These are phyloP conservation scores for Crotalaria pallida DNA, from an alignment of 306 rosid species.

Conservation along the genomic window DNA sequence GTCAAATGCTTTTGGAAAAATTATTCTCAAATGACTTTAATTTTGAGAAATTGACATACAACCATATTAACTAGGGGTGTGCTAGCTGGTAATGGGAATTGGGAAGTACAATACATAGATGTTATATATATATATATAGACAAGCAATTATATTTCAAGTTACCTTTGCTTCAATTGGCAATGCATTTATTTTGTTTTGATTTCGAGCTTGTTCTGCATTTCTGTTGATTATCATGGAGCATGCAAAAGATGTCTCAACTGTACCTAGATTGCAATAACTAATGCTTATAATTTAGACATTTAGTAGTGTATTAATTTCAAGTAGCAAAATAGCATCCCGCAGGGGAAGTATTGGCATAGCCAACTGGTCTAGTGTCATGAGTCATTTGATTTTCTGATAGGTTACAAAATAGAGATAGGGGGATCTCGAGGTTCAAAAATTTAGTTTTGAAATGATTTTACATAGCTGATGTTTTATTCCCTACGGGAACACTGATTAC, in stretches of 20 bases:
- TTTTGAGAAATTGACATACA: background rate
- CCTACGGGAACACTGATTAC: background rate
- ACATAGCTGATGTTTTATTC: background rate
- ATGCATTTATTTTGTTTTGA: background rate
- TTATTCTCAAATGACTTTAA: background rate
- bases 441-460: background rate
- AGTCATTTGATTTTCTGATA: background rate
- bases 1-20: slow-evolving; percentile 1
- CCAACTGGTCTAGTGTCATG: background rate
- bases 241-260: background rate
- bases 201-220: slow-evolving; percentile 11
- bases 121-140: background rate
- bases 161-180: background rate
- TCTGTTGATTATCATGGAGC: background rate
- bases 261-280: background rate
- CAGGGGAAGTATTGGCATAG: background rate
- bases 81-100: background rate
- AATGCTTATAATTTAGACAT: background rate
- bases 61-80: background rate
- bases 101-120: slow-evolving; percentile 9
- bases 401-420: background rate
- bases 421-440: background rate
- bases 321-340: background rate
- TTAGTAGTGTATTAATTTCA: too few species aligned
- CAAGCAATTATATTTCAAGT: too few species aligned